Percentiles rank a stretch among this genome's conserved stretches.
These are phyloP conservation scores for Carnegiea gigantea DNA, from an alignment of 179 eudicot species.

Conservation along the genomic window DNA sequence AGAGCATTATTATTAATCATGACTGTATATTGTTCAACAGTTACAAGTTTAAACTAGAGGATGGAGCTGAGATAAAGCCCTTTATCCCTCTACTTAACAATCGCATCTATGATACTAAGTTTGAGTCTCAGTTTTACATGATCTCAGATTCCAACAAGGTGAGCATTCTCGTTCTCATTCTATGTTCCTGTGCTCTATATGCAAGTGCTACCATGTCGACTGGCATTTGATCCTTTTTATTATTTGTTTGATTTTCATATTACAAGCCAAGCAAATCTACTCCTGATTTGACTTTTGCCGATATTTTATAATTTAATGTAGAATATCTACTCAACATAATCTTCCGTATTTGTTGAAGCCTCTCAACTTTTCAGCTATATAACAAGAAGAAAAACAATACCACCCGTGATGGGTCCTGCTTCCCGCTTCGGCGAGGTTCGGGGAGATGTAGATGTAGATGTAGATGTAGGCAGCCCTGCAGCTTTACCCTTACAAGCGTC, in stretches of 20 bases:
- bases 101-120: slow-evolving; percentile 91
- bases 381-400: too few species aligned
- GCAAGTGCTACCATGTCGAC: not conserved
- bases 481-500: too few species aligned
- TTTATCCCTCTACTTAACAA: slow-evolving; percentile 86
- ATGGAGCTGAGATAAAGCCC: slow-evolving; percentile 87
- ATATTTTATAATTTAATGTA: not conserved
- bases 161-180: slow-evolving; percentile 14
- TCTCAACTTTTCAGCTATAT: not conserved
- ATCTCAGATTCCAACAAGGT: slow-evolving; percentile 97
- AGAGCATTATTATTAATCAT: not conserved
- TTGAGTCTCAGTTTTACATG: slow-evolving; percentile 98
- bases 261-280: not conserved
- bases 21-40: slow-evolving; percentile 44
- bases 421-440: too few species aligned
- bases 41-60: slow-evolving; percentile 93
- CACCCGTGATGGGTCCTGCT: too few species aligned
- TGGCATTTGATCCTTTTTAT: not conserved
- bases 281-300: not conserved
- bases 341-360: not conserved
- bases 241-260: not conserved
- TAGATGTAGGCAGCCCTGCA: too few species aligned
- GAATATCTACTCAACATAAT: not conserved
- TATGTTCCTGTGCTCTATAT: not conserved
- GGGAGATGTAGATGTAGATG: too few species aligned